Percentiles rank a stretch among this genome's conserved stretches.
These are phyloP conservation scores for Aspergillus vadensis DNA, from an alignment of 2,329 filamentous ascomycete species.

Conservation along the genomic window DNA sequence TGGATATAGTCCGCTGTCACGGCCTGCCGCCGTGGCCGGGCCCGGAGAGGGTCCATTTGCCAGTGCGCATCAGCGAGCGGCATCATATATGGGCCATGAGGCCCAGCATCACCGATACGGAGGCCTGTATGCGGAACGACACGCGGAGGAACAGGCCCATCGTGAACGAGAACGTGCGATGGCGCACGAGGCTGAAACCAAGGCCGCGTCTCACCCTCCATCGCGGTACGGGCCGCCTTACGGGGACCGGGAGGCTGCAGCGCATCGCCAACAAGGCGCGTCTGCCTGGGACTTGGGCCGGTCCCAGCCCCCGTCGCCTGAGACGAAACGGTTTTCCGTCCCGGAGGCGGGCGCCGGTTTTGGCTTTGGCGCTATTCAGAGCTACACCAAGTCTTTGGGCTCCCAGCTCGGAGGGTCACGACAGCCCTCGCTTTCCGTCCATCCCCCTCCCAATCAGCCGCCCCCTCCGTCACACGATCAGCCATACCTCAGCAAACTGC, in stretches of 20 bases:
- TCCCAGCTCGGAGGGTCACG: constrained; percentile 41
- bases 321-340: constrained; percentile 38
- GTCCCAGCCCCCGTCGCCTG: constrained; percentile 43
- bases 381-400: constrained; percentile 45
- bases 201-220: constrained; percentile 25
- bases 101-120: constrained; percentile 35
- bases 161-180: constrained; percentile 38
- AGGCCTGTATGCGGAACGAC: constrained; percentile 38
- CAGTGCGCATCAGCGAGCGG: constrained; percentile 26
- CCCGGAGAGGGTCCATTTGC: constrained; percentile 26
- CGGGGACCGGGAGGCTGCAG: constrained; percentile 35
- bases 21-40: constrained; percentile 27
- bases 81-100: constrained; percentile 36
- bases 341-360: constrained; percentile 36
- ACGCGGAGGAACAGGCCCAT: constrained; percentile 36
- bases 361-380: constrained; percentile 45
- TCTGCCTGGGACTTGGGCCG: constrained; percentile 41
- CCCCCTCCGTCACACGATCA: constrained; percentile 39
- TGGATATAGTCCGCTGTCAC: constrained; percentile 40
- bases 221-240: constrained; percentile 36
- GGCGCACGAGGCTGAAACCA: constrained; percentile 34
- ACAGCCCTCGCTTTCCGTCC: constrained; percentile 34
- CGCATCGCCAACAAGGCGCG: constrained; percentile 29
- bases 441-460: constrained; percentile 37
- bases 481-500: constrained; percentile 36